phyloP scores from a whole-genome alignment of 768 basidiomycete species.

The Lentinula raphanica region DNA sequence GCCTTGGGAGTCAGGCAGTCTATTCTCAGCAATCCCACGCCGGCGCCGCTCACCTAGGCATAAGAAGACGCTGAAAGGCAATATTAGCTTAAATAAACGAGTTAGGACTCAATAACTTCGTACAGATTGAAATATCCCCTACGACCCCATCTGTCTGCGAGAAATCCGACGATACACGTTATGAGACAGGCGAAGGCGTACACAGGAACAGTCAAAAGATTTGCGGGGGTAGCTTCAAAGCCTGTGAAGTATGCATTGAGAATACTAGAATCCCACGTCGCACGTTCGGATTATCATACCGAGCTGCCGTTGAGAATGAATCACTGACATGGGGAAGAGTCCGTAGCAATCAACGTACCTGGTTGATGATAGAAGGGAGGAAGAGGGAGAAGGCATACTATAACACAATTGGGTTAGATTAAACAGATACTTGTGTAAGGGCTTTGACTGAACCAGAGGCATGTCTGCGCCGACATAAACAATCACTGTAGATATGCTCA shows the following conservation, averaged over 20 bases:
- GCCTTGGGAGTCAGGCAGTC: background rate
- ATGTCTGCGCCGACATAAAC: conserved; percentile 53
- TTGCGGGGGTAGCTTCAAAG: conserved; percentile 65
- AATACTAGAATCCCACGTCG: background rate
- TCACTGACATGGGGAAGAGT: background rate
- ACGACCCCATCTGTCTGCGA: conserved; percentile 55
- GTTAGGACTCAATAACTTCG: conserved; percentile 15
- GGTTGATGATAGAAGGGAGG: conserved; percentile 71
- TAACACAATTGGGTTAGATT: background rate
- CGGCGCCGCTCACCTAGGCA: conserved; percentile 23
- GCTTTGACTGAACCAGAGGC: conserved; percentile 35
- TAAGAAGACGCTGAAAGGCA: conserved; percentile 26
- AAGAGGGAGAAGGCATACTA: conserved; percentile 72
- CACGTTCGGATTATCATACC: conserved; percentile 23
- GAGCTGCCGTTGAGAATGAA: conserved; percentile 25
- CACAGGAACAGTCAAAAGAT: conserved; percentile 73
- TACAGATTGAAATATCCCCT: conserved; percentile 65
- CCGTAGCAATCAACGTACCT: conserved; percentile 33
- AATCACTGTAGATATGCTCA: conserved; percentile 34
- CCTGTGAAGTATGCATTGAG: conserved; percentile 29
- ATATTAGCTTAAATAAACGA: background rate
- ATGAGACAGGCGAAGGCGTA: conserved; percentile 64
- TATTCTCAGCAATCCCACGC: background rate
- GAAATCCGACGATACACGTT: conserved; percentile 59
- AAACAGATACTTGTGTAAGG: background rate